phyloP scores from a whole-genome alignment of 352 stramenopile species.

The Pythium apleroticum region DNA sequence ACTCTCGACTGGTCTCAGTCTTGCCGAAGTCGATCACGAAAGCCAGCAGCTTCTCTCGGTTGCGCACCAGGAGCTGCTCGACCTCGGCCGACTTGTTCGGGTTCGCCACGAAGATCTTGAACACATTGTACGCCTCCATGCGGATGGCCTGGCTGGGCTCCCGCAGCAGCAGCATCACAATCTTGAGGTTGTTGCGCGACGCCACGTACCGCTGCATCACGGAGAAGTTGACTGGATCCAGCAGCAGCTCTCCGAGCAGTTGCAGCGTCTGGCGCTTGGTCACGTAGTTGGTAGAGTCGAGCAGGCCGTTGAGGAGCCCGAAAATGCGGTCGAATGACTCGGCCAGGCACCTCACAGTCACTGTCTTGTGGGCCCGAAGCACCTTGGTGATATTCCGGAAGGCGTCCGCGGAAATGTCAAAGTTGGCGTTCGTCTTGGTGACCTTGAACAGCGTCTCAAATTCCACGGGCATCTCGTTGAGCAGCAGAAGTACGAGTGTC shows the following conservation, averaged over 20 bases:
- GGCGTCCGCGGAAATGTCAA: conserved; percentile 83
- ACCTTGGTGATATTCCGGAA: conserved; percentile 78
- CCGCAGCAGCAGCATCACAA: conserved; percentile 73
- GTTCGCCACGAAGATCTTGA: conserved; percentile 90
- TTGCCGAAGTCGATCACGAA: conserved; percentile 82
- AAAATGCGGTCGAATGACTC: conserved; percentile 71
- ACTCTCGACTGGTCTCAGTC: conserved; percentile 68
- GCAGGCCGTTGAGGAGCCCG: conserved; percentile 55
- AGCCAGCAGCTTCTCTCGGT: conserved; percentile 72
- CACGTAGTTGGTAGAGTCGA: conserved; percentile 68
- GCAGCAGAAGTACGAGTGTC: conserved; percentile 55
- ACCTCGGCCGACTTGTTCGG: conserved; percentile 78
- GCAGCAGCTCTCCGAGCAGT: conserved; percentile 67
- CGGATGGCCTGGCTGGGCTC: conserved; percentile 73
- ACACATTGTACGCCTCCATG: conserved; percentile 86
- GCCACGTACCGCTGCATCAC: conserved; percentile 81
- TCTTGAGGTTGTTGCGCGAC: conserved; percentile 67
- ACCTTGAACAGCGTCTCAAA: conserved; percentile 71
- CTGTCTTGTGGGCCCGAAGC: conserved; percentile 64
- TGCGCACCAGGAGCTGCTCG: conserved; percentile 67
- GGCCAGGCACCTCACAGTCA: conserved; percentile 49
- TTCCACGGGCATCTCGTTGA: conserved; percentile 56
- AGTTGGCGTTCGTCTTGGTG: conserved; percentile 77
- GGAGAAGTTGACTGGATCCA: conserved; percentile 72
- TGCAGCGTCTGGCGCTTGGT: conserved; percentile 74